Evolutionary conservation across 2,329 filamentous ascomycete genomes (phyloP).

Genomic region (Sordariomycetes sp.): DNA sequence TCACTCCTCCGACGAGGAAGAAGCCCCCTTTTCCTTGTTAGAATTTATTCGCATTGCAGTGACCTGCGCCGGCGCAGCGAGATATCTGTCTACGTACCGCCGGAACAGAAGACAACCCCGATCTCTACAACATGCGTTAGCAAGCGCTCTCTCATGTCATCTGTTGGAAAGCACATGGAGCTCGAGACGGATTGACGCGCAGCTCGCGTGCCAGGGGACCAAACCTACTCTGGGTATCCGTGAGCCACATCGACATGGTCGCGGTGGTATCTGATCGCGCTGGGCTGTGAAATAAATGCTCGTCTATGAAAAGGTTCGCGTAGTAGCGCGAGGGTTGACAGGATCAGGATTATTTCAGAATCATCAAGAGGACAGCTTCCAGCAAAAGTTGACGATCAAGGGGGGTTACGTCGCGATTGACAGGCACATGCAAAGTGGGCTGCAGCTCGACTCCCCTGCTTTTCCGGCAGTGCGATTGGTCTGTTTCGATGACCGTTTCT

Average conservation of each 20-base stretch:
- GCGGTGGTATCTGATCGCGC: no score
- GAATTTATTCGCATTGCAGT: no score
- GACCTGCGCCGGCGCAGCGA: not conserved
- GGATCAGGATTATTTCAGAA: no score
- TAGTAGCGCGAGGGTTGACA: no score
- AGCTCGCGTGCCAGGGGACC: slow-evolving; percentile 6
- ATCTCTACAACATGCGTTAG: slow-evolving; percentile 59
- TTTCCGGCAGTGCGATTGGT: not conserved
- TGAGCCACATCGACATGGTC: slow-evolving; percentile 88
- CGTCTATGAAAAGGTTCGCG: no score
- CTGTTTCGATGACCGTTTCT: not conserved
- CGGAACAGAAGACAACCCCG: slow-evolving; percentile 94
- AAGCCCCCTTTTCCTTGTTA: slow-evolving; percentile 60
- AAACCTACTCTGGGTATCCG: slow-evolving; percentile 83
- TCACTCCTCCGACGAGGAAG: slow-evolving; percentile 87
- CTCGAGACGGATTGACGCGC: not conserved
- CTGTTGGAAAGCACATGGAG: no score
- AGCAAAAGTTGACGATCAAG: no score
- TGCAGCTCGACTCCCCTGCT: not conserved
- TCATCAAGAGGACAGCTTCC: no score
- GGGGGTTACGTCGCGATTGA: no score
- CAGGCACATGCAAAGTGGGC: slow-evolving; percentile 1
- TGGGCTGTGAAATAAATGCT: no score
- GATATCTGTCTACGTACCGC: slow-evolving; percentile 56
- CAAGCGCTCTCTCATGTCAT: no score